Base-by-base conservation (phyloP, 129 eudicot genomes). In the Flaveria ramosissima region DNA sequence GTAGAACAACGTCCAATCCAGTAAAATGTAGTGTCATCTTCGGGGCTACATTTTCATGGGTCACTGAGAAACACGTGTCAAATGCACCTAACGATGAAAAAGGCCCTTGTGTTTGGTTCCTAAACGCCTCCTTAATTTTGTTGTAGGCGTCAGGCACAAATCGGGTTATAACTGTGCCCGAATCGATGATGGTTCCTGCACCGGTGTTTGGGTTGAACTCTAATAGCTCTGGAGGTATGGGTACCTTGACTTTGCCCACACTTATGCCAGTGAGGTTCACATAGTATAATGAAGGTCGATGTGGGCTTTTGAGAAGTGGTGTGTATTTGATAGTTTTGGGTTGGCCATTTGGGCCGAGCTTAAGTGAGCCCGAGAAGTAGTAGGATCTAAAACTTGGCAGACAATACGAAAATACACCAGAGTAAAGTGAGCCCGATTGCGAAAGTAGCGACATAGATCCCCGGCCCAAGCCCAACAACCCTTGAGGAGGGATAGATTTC, bases 371-470 rank as follows among this genome's bases (percentile, higher is more conserved):
- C 1, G 99, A 95, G 46, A 89, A 95, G 82, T 91, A 95, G 76
- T 87, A 89, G 12, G 99, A 95, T 78, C 83, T 89, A 86, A 95
- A 94, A 60, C 99, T 95, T 1, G 99, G 97, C n/a, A 95, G 74
- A 53, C 97, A 94, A 41, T 94, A 95, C 4, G 97, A 91, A 85
- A 95, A 95, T 0, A 89, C 77, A 9, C 97, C 93, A 0, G 83
- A 82, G 75, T 88, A 93, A 9, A 81, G 76, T 0, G 89, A 72
- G 48, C 85, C 85, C 14, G 99, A 79, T 78, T 95, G 99, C 0
- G 97, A 81, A 45, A 91, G 77, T 7, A 95, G 42, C 2, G 99
- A 94, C 77, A 89, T 63, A 63, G 99, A 50, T 24, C 99, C 97
- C 47, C 94, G 89, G 27, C 99, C 94, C 80, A 95, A 60, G 56